Conservation (phyloP, 306 rosid species). For the Aeschynomene evenia region DNA sequence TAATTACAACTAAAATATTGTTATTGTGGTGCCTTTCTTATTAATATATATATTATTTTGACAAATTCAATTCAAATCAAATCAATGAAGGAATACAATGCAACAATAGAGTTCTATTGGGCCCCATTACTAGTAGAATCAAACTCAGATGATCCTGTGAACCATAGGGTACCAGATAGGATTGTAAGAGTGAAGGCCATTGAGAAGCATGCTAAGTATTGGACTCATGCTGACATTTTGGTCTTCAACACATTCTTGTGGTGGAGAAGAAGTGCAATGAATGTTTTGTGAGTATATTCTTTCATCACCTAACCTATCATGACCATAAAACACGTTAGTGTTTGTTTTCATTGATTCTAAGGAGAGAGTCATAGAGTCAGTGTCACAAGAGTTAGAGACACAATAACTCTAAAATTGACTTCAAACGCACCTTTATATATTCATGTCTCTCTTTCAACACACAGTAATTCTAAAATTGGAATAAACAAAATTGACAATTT, state of each 20-base stretch:
- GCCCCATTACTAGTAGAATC: constrained; percentile 85
- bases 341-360: neutral
- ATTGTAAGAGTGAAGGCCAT: constrained; percentile 66
- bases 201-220: constrained; percentile 69
- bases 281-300: constrained; percentile 48
- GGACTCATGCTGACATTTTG: constrained; percentile 70
- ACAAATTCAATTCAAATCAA: neutral
- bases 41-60: too few species aligned
- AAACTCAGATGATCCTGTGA: constrained; percentile 69
- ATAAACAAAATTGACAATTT: too few species aligned
- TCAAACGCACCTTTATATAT: too few species aligned
- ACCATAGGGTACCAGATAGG: constrained; percentile 56
- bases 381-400: neutral
- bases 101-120: constrained; percentile 79
- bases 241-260: constrained; percentile 77
- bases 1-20: neutral
- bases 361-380: too few species aligned
- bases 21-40: too few species aligned
- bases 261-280: constrained; percentile 75
- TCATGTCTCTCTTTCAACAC: too few species aligned
- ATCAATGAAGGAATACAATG: constrained; percentile 70
- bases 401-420: too few species aligned
- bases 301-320: neutral
- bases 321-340: neutral
- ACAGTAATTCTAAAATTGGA: too few species aligned